Conservation (phyloP, 139 green algal genomes). For the Chlamydomonas sp. region DNA sequence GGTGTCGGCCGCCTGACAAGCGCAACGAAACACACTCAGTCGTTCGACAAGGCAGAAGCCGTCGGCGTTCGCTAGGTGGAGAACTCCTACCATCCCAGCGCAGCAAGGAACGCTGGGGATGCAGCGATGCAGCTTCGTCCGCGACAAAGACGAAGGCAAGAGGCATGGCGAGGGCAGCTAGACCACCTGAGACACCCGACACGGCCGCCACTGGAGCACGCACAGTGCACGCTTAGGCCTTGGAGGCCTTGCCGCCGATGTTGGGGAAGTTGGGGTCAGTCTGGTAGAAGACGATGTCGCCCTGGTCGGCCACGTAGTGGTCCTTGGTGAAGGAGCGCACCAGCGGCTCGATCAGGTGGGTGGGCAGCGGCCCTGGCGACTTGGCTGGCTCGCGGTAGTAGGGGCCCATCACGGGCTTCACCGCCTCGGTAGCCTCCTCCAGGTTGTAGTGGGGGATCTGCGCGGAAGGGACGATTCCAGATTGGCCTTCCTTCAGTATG, state of each 20-base stretch:
- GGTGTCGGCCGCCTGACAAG: too few relatives aligned
- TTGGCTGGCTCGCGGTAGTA: constrained; percentile 90
- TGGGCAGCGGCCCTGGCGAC: constrained; percentile 75
- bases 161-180: too few relatives aligned
- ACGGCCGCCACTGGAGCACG: background rate
- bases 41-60: too few relatives aligned
- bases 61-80: too few relatives aligned
- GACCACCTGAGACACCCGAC: too few relatives aligned
- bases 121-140: too few relatives aligned
- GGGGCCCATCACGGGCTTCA: constrained; percentile 91
- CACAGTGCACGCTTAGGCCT: background rate
- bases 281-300: constrained; percentile 90
- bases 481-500: background rate
- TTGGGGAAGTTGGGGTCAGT: constrained; percentile 4
- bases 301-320: constrained; percentile 86
- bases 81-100: too few relatives aligned
- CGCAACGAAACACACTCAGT: too few relatives aligned
- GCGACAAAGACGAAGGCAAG: too few relatives aligned
- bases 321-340: constrained; percentile 84
- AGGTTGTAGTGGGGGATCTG: constrained; percentile 98
- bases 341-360: constrained; percentile 84
- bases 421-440: constrained; percentile 85
- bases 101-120: too few relatives aligned
- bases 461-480: background rate
- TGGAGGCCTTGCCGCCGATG: background rate